Evolutionary conservation across 441 rosid species (phyloP), one percentile per base, ranked within the genome.

Genomic region (Mallotus repandus): DNA sequence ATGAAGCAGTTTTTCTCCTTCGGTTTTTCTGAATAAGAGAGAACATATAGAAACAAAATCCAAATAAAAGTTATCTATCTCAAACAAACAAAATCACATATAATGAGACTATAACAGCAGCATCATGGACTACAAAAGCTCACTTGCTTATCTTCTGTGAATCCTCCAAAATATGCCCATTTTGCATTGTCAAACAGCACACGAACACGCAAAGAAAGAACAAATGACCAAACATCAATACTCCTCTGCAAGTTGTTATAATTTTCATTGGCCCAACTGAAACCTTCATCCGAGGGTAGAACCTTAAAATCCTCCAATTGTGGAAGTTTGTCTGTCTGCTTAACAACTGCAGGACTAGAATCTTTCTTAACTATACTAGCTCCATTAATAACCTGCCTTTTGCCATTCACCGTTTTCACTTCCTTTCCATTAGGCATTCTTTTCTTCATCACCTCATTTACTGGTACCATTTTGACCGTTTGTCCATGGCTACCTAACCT

Each of bases 191-290:
- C 99, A 9, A 91, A 84, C 76, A 89, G 77, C 70, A 95, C 79
- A 22, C 91, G 97, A n/a, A 87, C 52, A 77, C 97, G 91, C 38
- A 95, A 82, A 41, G 94, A 80, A 61, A 91, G 53, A 74, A 91
- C 85, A 80, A 87, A 89, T 12, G 99, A 89, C 99, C 99, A 92
- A 73, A 95, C 88, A 83, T 95, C 99, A 57, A 88, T 70, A 71
- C 82, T 89, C 76, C 99, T 89, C 73, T 89, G 98, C 78, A 77
- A 64, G 38, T 87, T 80, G 77, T 81, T 95, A 66, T 95, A 95
- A 66, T 91, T 95, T 84, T 92, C 97, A 78, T 88, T 84, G 38
- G 98, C 98, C 99, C 99, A 95, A 82, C 94, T 91, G 85, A 92
- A 95, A 59, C 86, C 88, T 87, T 95, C 99, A 80, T 95, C 99